Conservation (phyloP, 2,329 filamentous ascomycete genomes). For the Sclerotiophoma versabilis region DNA sequence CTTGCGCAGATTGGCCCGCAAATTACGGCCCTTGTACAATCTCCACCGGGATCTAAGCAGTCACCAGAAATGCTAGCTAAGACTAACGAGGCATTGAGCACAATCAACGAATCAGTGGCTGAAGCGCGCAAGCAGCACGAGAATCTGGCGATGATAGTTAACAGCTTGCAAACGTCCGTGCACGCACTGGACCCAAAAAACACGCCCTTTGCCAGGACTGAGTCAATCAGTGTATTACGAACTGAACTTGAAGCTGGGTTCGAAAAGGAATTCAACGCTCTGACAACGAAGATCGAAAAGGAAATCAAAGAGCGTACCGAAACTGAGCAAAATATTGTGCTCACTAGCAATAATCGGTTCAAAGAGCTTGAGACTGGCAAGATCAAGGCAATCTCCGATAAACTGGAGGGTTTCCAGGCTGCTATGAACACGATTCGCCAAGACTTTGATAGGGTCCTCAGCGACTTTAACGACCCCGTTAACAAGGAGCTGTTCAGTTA, state of each 20-base stretch:
- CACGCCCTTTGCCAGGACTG: neutral
- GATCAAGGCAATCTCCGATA: neutral
- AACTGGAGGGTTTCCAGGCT: neutral
- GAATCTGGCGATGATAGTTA: neutral
- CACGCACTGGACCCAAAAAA: slow-evolving; percentile 1
- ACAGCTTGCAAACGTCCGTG: neutral
- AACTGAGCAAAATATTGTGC: neutral
- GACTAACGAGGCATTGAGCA: neutral
- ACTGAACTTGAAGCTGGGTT: neutral
- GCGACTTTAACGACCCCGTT: slow-evolving; percentile 8
- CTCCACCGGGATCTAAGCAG: neutral
- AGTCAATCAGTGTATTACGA: neutral
- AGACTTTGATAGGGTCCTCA: slow-evolving; percentile 11
- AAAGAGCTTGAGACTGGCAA: neutral
- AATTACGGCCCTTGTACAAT: slow-evolving; percentile 2
- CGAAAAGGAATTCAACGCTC: neutral
- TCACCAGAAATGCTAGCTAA: neutral
- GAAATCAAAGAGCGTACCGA: slow-evolving; percentile 7
- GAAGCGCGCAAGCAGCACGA: neutral
- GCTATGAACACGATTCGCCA: neutral
- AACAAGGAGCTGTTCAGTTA: slow-evolving; percentile 11
- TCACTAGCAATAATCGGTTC: neutral
- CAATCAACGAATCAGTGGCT: neutral
- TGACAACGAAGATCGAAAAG: neutral
- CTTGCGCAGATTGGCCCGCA: slow-evolving; percentile 5